Base-by-base conservation (phyloP, 2,329 filamentous ascomycete genomes). In the Colletotrichum siamense region DNA sequence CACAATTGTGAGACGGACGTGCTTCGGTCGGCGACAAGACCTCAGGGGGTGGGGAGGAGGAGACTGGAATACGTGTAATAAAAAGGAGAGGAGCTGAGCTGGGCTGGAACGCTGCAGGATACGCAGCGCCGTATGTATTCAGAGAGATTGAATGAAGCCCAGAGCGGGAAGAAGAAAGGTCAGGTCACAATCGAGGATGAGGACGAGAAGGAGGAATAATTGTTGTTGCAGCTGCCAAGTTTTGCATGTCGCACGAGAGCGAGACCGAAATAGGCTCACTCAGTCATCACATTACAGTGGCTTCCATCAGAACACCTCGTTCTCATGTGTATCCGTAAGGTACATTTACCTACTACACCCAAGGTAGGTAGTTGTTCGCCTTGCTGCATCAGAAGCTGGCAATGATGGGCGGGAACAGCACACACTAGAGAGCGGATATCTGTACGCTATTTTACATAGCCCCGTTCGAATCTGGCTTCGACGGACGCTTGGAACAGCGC, bases 1-100 rank as follows among this genome's bases (percentile, higher is more conserved):
- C 44, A 49, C 44, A 28, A 65, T 52, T 22, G 22, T 39, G 68
- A 66, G 62, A 75, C 68, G 55, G 62, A 75, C 68, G 55, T 70
- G 73, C 62, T 75, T 68, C 32, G 57, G 63, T 76, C 57, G 39
- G 73, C 62, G 32, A 73, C 64, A 59, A 66, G 52, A n/a, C n/a
- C 44, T 49, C 44, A 49, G 44, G 15, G 24, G 32, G 32, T 39
- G 65, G n/a, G 15, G n/a, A 28, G n/a, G 39, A 68, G 65, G 8
- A 68, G 65, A n/a, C 18, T 18, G 64, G 22, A 67, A 30, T 26
- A 44, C 22, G 34, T 52, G 36, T 36, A 44, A 28, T 30, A 52
- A 28, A 66, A 44, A 66, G 16, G 28, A 30, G n/a, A 26, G 30
- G 28, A 44, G 64, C 39, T 66, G 64, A 66, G 64, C 36, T 52